Percentiles rank a stretch among this genome's conserved stretches.
Evolutionary conservation across 139 green algal genomes (phyloP).

Genomic region (Coccomyxa sp.): DNA sequence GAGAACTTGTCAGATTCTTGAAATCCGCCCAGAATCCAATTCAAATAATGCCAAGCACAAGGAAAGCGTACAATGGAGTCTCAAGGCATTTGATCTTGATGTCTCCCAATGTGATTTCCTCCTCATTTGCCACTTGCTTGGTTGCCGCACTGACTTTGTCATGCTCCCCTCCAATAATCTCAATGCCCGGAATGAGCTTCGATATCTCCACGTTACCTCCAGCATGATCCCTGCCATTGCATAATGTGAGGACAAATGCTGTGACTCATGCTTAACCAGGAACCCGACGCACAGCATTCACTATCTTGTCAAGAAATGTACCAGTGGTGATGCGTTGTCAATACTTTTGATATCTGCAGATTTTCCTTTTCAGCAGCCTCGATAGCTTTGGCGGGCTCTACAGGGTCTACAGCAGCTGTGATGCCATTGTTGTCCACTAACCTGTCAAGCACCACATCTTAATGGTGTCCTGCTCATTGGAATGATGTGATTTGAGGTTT

Average conservation of each 20-base stretch:
- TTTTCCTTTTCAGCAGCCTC: conserved; percentile 1
- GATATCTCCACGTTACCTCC: conserved; percentile 12
- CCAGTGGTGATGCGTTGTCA: conserved; percentile 14
- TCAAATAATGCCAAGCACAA: not conserved
- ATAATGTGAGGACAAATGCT: conserved; percentile 2
- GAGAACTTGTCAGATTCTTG: too few relatives aligned
- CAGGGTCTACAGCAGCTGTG: conserved; percentile 7
- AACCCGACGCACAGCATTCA: not conserved
- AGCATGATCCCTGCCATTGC: conserved; percentile 12
- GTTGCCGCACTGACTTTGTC: not conserved
- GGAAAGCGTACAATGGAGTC: not conserved
- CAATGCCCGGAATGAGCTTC: not conserved
- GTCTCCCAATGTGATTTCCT: not conserved
- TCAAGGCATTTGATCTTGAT: not conserved
- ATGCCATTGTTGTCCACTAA: conserved; percentile 1
- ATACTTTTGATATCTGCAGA: not conserved
- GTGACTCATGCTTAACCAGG: not conserved
- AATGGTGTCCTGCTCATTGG: not conserved
- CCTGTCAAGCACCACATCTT: not conserved
- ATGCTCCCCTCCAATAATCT: not conserved
- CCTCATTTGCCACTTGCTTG: not conserved
- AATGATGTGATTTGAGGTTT: not conserved
- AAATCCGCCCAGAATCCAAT: too few relatives aligned
- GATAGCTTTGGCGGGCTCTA: conserved; percentile 9
- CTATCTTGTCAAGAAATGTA: not conserved